phyloP scores from a whole-genome alignment of 1,139 yeast genomes.

The Keqinozyma sinolaborantium region DNA sequence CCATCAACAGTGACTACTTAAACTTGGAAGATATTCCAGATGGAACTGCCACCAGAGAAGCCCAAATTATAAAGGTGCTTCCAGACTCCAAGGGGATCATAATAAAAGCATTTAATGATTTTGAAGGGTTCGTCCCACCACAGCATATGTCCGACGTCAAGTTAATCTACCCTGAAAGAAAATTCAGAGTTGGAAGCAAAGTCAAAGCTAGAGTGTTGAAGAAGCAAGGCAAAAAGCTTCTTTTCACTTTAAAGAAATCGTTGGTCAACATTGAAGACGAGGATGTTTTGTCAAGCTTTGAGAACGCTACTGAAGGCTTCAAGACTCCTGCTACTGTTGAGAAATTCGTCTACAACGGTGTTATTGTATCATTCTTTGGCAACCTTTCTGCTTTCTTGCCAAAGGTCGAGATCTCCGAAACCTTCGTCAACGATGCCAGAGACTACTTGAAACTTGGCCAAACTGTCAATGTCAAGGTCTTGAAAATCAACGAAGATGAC shows the following conservation, averaged over 20 bases:
- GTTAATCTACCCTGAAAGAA: constrained; percentile 85
- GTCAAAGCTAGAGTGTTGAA: constrained; percentile 67
- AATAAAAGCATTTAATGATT: constrained; percentile 60
- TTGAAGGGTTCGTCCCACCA: constrained; percentile 73
- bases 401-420: constrained; percentile 83
- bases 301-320: constrained; percentile 53
- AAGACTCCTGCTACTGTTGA: constrained; percentile 76
- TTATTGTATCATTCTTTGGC: constrained; percentile 80
- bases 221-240: constrained; percentile 39
- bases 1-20: constrained; percentile 62
- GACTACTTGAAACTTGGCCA: constrained; percentile 84
- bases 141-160: constrained; percentile 81
- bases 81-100: constrained; percentile 63
- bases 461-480: constrained; percentile 69
- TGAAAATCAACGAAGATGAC: constrained; percentile 52
- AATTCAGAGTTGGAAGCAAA: constrained; percentile 78
- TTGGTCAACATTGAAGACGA: constrained; percentile 67
- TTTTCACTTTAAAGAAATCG: constrained; percentile 78
- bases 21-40: constrained; percentile 68
- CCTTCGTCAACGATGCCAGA: constrained; percentile 72
- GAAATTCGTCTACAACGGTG: constrained; percentile 72
- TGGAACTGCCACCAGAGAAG: constrained; percentile 61
- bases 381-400: constrained; percentile 78
- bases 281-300: constrained; percentile 49
- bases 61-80: constrained; percentile 60